phyloP scores from a whole-genome alignment of 192 early-diverging fungal genomes.

The Gryganskiella cystojenkinii region DNA sequence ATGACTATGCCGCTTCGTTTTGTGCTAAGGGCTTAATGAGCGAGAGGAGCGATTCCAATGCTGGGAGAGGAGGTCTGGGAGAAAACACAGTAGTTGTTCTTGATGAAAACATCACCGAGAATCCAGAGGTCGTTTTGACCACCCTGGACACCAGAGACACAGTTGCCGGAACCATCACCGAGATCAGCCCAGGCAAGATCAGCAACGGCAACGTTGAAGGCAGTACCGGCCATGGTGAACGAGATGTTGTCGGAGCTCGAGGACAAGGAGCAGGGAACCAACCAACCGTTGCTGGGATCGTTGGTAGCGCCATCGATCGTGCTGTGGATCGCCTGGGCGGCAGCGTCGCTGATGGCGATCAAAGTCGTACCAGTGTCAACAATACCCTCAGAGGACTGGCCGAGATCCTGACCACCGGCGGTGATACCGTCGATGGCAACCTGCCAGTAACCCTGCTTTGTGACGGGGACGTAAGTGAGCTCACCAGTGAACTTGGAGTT shows the following conservation, averaged over 20 bases:
- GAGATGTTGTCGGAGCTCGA: constrained; percentile 10
- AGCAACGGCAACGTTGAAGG: constrained; percentile 26
- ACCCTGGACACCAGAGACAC: constrained; percentile 24
- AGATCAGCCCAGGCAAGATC: constrained; percentile 28
- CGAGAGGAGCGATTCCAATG: constrained; percentile 63
- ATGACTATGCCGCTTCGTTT: too few relatives aligned
- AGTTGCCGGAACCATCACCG: background rate
- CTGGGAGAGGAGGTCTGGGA: constrained; percentile 57
- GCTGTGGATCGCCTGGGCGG: constrained; percentile 60
- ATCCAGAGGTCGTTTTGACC: constrained; percentile 41
- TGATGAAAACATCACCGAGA: constrained; percentile 71
- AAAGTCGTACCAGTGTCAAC: too few relatives aligned
- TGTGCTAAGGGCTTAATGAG: too few relatives aligned
- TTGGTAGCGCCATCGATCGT: background rate
- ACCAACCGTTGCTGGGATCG: background rate
- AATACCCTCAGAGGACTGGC: too few relatives aligned
- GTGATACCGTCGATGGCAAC: too few relatives aligned
- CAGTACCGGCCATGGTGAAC: constrained; percentile 41
- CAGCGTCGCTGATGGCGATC: constrained; percentile 53
- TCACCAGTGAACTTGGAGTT: constrained; percentile 52
- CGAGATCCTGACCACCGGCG: too few relatives aligned
- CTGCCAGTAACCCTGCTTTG: constrained; percentile 28
- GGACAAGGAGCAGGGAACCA: background rate
- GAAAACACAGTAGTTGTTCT: constrained; percentile 38
- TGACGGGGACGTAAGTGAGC: constrained; percentile 62